Evolutionary conservation across 2,329 filamentous ascomycete species (phyloP).

Genomic region (Apiospora arundinis): DNA sequence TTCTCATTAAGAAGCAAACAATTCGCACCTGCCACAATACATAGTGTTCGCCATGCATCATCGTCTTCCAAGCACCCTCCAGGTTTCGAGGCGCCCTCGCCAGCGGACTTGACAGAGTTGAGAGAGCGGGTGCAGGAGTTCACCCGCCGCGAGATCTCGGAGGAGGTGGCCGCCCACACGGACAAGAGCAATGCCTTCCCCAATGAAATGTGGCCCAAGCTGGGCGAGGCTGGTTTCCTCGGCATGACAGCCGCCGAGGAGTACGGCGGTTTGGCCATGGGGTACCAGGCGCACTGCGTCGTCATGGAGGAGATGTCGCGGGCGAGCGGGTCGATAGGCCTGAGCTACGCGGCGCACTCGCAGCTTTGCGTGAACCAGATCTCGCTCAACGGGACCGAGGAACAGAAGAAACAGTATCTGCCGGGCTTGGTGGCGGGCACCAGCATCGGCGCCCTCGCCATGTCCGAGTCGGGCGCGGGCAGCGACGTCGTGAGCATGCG

Average conservation of each 20-base stretch:
- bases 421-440: slow-evolving; percentile 82
- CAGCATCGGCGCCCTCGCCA: slow-evolving; percentile 86
- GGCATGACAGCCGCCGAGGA: slow-evolving; percentile 94
- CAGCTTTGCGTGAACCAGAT: slow-evolving; percentile 97
- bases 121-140: slow-evolving; percentile 89
- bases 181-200: slow-evolving; percentile 90
- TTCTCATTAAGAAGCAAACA: slow-evolving; percentile 23
- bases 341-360: slow-evolving; percentile 95
- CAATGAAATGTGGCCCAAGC: slow-evolving; percentile 87
- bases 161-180: slow-evolving; percentile 81
- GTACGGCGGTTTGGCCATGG: slow-evolving; percentile 87
- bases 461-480: slow-evolving; percentile 91
- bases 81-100: slow-evolving; percentile 71
- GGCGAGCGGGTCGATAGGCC: slow-evolving; percentile 81
- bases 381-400: slow-evolving; percentile 80
- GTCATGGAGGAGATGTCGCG: slow-evolving; percentile 95
- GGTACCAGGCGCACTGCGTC: slow-evolving; percentile 95
- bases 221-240: slow-evolving; percentile 89
- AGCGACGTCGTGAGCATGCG: slow-evolving; percentile 97
- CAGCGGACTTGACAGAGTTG: slow-evolving; percentile 78
- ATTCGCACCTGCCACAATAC: slow-evolving; percentile 27
- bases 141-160: slow-evolving; percentile 82
- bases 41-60: slow-evolving; percentile 59
- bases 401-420: slow-evolving; percentile 82
- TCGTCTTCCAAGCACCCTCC: slow-evolving; percentile 65